Conservation (phyloP, 208 protist genomes). For the Crithidia thermophila region DNA sequence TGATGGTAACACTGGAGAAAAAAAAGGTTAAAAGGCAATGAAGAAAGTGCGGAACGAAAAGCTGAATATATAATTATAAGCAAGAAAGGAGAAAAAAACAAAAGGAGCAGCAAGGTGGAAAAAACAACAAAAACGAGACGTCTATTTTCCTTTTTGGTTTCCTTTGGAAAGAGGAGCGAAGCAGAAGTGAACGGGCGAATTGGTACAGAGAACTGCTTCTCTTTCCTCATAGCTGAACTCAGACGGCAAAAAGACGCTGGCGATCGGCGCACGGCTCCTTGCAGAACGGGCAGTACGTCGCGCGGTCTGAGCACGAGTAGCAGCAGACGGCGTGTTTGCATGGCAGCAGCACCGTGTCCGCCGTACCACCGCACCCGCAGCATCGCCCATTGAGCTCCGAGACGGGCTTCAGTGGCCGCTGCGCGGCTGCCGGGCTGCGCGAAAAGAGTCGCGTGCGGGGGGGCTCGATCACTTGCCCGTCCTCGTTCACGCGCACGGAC, state of each 20-base stretch:
- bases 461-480: conserved; percentile 8
- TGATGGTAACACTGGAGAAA: neutral
- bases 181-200: too few species aligned
- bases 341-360: conserved; percentile 49
- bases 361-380: conserved; percentile 48
- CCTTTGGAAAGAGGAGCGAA: too few species aligned
- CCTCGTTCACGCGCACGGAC: conserved; percentile 33
- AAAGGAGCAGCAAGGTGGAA: neutral
- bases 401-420: conserved; percentile 28
- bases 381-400: conserved; percentile 51
- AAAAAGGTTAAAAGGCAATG: neutral
- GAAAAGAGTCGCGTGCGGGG: conserved; percentile 18
- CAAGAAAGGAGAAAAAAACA: neutral
- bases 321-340: conserved; percentile 63
- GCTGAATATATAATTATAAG: neutral
- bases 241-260: conserved; percentile 43
- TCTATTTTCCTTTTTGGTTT: too few species aligned
- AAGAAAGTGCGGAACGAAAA: neutral
- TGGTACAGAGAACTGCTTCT: neutral
- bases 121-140: conserved; percentile 1
- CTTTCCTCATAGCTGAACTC: neutral
- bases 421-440: neutral
- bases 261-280: conserved; percentile 33
- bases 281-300: conserved; percentile 53
- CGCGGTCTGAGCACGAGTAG: conserved; percentile 38